A percentile compares a stretch with the other conserved stretches of the same genome.
Evolutionary conservation across 768 basidiomycete species (phyloP).

Genomic region (Tricholoma hemisulphureum): DNA sequence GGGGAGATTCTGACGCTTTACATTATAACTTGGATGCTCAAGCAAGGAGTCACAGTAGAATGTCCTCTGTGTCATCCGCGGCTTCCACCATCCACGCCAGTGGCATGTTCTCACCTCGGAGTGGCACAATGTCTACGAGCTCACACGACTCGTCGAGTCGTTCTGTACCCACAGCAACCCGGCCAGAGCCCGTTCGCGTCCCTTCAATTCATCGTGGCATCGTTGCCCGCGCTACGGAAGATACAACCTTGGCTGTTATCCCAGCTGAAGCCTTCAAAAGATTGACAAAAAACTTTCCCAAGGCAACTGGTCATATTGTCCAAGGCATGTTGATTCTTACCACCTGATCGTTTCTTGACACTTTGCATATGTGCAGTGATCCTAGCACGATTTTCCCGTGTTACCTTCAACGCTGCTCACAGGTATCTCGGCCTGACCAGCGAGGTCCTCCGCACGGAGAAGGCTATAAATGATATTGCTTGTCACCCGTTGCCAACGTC

Average conservation of each 20-base stretch:
- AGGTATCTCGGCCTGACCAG: slow-evolving; percentile 92
- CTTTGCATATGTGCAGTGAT: slow-evolving; percentile 66
- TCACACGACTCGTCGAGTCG: slow-evolving; percentile 20
- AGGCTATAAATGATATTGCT: slow-evolving; percentile 95
- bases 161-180: slow-evolving; percentile 20
- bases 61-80: slow-evolving; percentile 63
- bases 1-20: slow-evolving; percentile 66
- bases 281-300: slow-evolving; percentile 94
- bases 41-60: slow-evolving; percentile 37
- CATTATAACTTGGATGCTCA: slow-evolving; percentile 47
- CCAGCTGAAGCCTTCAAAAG: slow-evolving; percentile 96
- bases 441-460: slow-evolving; percentile 94
- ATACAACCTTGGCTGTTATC: slow-evolving; percentile 96
- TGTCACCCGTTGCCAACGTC: slow-evolving; percentile 89
- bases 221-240: slow-evolving; percentile 90
- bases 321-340: slow-evolving; percentile 55
- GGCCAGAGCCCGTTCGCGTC: slow-evolving; percentile 11
- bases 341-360: slow-evolving; percentile 6
- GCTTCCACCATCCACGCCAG: slow-evolving; percentile 64
- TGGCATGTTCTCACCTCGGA: slow-evolving; percentile 28
- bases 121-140: slow-evolving; percentile 28
- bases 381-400: slow-evolving; percentile 91
- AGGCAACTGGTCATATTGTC: slow-evolving; percentile 94
- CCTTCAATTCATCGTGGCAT: slow-evolving; percentile 59
- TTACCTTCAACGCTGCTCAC: slow-evolving; percentile 97